Conservation (phyloP, 2,329 filamentous ascomycete species). For the Colletotrichum cuscutae region DNA sequence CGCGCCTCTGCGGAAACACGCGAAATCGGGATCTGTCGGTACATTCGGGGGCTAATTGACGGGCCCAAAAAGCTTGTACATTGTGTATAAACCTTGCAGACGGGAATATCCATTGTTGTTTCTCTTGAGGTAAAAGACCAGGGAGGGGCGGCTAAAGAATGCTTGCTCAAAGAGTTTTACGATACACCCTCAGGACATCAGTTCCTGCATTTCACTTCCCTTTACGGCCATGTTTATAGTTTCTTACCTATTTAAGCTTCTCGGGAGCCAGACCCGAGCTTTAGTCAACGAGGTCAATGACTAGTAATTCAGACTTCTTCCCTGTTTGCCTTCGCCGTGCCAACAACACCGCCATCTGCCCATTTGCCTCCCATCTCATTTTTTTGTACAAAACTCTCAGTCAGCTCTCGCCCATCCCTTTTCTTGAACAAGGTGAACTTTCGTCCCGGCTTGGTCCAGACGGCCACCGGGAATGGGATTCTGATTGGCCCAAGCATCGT, state of each 20-base stretch:
- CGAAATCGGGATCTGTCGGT: constrained; percentile 15
- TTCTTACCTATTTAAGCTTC: constrained; percentile 5
- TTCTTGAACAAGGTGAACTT: not conserved
- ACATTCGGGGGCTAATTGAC: constrained; percentile 22
- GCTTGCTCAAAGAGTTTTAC: not conserved
- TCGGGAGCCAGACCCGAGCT: constrained; percentile 23
- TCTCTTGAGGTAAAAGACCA: not conserved
- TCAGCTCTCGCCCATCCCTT: not conserved
- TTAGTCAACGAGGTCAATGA: constrained; percentile 1
- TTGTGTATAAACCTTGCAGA: not conserved
- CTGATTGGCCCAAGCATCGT: not conserved
- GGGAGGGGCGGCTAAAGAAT: constrained; percentile 6
- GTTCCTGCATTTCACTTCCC: constrained; percentile 17
- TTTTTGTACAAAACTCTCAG: not conserved
- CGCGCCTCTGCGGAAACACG: constrained; percentile 11
- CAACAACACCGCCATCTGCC: not conserved
- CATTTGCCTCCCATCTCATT: constrained; percentile 12
- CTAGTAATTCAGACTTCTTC: constrained; percentile 12
- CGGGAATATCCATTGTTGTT: not conserved
- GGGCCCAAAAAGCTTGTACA: not conserved
- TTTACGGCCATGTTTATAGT: constrained; percentile 20
- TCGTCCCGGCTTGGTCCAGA: not conserved
- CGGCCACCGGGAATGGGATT: not conserved
- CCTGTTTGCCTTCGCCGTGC: not conserved
- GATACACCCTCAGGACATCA: constrained; percentile 21